phyloP scores from a whole-genome alignment of 148 eudicot genomes.

The Vaccinium macrocarpon region DNA sequence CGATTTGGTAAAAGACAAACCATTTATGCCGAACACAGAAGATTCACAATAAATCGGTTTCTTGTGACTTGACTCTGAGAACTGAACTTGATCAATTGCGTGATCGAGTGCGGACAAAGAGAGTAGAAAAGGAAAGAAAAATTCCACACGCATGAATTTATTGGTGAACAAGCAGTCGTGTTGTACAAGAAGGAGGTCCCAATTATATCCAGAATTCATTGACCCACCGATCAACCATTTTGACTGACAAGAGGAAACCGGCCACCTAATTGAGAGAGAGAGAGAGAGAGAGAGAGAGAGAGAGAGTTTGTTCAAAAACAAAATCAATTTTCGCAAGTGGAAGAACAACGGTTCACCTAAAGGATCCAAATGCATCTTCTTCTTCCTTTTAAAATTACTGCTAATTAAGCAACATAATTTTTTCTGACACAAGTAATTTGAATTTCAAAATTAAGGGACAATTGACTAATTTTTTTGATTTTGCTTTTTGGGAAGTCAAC shows the following conservation, averaged over 20 bases:
- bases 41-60: too few relatives aligned
- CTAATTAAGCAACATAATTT: not conserved
- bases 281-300: not conserved
- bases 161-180: not conserved
- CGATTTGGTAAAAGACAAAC: too few relatives aligned
- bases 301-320: not conserved
- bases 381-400: not conserved
- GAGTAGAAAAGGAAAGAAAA: not conserved
- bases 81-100: too few relatives aligned
- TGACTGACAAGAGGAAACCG: not conserved
- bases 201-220: not conserved
- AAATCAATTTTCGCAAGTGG: not conserved
- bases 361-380: not conserved
- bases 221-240: constrained; percentile 3
- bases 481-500: not conserved
- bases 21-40: too few relatives aligned
- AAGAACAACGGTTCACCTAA: constrained; percentile 6
- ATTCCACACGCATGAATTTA: not conserved
- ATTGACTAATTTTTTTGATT: not conserved
- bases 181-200: not conserved
- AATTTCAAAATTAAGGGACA: not conserved
- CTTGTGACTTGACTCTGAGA: too few relatives aligned
- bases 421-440: not conserved
- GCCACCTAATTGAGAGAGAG: constrained; percentile 10
- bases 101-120: too few relatives aligned